phyloP scores from a whole-genome alignment of 805 yeast genomes.

The Clavispora santaluciae region DNA sequence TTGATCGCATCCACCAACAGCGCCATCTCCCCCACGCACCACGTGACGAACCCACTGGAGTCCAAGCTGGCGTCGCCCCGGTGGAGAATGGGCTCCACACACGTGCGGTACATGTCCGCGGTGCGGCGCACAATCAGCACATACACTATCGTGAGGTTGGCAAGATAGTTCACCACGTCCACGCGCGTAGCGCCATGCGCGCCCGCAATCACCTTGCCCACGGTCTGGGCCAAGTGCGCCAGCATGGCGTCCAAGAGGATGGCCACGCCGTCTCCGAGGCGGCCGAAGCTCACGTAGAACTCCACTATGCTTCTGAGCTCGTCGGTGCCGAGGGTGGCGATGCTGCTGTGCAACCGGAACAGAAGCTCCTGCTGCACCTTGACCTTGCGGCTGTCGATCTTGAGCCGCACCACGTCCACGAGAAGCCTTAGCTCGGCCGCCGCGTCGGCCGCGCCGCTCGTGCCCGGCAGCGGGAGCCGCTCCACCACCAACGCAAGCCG shows the following conservation, averaged over 20 bases:
- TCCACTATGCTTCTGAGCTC: slow-evolving; percentile 32
- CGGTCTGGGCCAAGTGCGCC: slow-evolving; percentile 24
- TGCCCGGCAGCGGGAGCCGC: slow-evolving; percentile 16
- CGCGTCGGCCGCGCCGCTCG: slow-evolving; percentile 7
- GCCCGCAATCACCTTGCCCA: slow-evolving; percentile 31
- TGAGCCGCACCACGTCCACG: slow-evolving; percentile 39
- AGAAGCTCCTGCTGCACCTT: slow-evolving; percentile 33
- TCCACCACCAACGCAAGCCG: slow-evolving; percentile 26
- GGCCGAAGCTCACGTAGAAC: slow-evolving; percentile 31
- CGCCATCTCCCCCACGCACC: slow-evolving; percentile 66
- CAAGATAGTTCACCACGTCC: slow-evolving; percentile 37
- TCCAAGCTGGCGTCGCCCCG: slow-evolving; percentile 22
- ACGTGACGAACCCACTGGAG: slow-evolving; percentile 56
- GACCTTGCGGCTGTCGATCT: slow-evolving; percentile 33
- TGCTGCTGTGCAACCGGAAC: slow-evolving; percentile 35
- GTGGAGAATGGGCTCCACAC: slow-evolving; percentile 40
- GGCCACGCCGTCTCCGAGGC: slow-evolving; percentile 32
- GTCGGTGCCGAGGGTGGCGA: slow-evolving; percentile 24
- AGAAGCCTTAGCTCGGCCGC: slow-evolving; percentile 26
- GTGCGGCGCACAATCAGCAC: slow-evolving; percentile 43
- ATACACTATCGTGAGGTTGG: slow-evolving; percentile 36
- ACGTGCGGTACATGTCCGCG: slow-evolving; percentile 46
- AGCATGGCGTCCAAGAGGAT: slow-evolving; percentile 34
- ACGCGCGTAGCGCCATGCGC: slow-evolving; percentile 41
- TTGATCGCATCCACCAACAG: slow-evolving; percentile 55